Base-by-base conservation (phyloP, 164 flowering plant species). In the Piper betle region DNA sequence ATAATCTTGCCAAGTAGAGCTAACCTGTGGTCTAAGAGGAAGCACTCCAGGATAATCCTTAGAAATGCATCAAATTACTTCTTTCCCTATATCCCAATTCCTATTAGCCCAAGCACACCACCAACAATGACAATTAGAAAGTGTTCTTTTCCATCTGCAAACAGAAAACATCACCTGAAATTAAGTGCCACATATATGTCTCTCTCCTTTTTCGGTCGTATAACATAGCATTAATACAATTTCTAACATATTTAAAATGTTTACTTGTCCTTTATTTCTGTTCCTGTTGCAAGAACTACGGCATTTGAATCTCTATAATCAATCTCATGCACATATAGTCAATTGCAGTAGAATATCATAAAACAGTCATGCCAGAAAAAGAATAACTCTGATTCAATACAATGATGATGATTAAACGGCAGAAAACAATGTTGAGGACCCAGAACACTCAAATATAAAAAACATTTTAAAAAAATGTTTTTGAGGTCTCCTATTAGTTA, bases 91-190 rank as follows among this genome's bases (percentile, higher is more conserved):
- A 66, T 89, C 91, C 98, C 96, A 87, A 33, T 68, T 80, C 76
- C 71, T 77, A 68, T 92, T 89, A 52, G 90, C 96, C 79, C 85
- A 69, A 92, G 94, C 50, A 89, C 97, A 56, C 96, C 94, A 68
- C 98, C 98, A 63, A 93, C 98, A 94, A 93, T 82, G 39, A 93
- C 96, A 62, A 93, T 80, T 40, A 94, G 92, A 65, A 89, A 93
- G 68, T 79, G 72, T 57, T 59, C 78, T 38, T 72, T 79, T 69
- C 87, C 88, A 75, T 86, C 98, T 93, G 94, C 83, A 77, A 68
- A 58, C 52, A 33, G 58, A 39, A 37, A 46, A 37, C 4, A 55
- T 25, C 38, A 17, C 15, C 37, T 33, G 16, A 55, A 46, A 6
- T 10, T 6, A 10, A 11, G 11, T 46, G 50, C 50, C 50, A 46